These are phyloP conservation scores for Globisporangium viniferum DNA, from an alignment of 352 stramenopile genomes.

Conservation along the genomic window DNA sequence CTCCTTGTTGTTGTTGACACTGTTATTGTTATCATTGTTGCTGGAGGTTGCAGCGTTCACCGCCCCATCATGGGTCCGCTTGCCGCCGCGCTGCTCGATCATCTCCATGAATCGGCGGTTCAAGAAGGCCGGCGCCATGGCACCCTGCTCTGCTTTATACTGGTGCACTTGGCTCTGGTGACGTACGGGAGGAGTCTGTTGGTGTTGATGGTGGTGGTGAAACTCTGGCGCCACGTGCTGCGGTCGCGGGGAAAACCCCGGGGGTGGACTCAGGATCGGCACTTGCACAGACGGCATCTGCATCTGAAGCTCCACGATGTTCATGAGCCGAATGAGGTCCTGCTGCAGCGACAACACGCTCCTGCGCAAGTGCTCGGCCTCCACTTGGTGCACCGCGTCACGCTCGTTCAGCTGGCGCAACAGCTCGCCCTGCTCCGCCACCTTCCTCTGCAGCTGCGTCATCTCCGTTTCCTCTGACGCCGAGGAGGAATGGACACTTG, in stretches of 20 bases:
- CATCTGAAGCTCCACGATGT: constrained; percentile 78
- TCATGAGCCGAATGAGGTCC: constrained; percentile 71
- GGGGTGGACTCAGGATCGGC: constrained; percentile 3
- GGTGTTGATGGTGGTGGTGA: background rate
- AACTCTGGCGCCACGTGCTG: background rate
- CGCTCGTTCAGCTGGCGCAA: constrained; percentile 30
- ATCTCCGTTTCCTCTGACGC: constrained; percentile 6
- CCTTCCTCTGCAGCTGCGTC: constrained; percentile 18
- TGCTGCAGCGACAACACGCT: constrained; percentile 70
- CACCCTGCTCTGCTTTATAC: background rate
- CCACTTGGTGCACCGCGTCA: constrained; percentile 29
- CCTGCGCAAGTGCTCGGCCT: constrained; percentile 53
- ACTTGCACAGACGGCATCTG: constrained; percentile 43
- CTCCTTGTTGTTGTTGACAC: constrained; percentile 8
- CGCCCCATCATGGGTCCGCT: constrained; percentile 14
- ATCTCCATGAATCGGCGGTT: constrained; percentile 22
- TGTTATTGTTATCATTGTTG: background rate
- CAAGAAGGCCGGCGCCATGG: constrained; percentile 15
- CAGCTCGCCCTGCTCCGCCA: constrained; percentile 30
- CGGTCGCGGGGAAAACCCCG: background rate
- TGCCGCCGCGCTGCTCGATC: background rate
- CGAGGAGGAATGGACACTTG: background rate
- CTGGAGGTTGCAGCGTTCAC: no score
- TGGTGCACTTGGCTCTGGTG: background rate
- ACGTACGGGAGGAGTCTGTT: background rate